These are phyloP conservation scores for Lasiosphaeria hispida DNA, from an alignment of 495 filamentous ascomycete species.

Conservation along the genomic window DNA sequence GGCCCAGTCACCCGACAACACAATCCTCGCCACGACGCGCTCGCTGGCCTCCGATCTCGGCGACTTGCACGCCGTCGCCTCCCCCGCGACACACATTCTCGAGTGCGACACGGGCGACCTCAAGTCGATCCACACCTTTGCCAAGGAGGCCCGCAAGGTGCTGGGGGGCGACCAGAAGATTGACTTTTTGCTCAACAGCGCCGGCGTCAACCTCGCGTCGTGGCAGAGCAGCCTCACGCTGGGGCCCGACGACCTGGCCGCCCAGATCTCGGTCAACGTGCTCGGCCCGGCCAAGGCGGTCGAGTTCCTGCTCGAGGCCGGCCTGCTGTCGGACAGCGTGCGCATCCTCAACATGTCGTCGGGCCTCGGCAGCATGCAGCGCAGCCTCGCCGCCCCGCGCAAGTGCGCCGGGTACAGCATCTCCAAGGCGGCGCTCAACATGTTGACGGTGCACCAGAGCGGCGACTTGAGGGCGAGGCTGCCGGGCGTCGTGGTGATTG, in stretches of 20 bases:
- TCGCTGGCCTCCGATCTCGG: conserved; percentile 35
- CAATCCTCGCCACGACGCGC: conserved; percentile 48
- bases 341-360: conserved; percentile 42
- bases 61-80: conserved; percentile 29
- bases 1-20: conserved; percentile 41
- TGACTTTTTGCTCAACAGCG: conserved; percentile 46
- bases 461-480: conserved; percentile 31
- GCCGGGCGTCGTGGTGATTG: conserved; percentile 46
- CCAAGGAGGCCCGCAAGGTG: conserved; percentile 19
- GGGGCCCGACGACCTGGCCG: conserved; percentile 30
- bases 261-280: conserved; percentile 38
- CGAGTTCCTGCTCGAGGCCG: conserved; percentile 28
- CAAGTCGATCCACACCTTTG: conserved; percentile 34
- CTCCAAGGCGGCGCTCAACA: conserved; percentile 44
- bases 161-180: conserved; percentile 35
- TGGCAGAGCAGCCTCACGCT: conserved; percentile 37
- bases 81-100: conserved; percentile 40
- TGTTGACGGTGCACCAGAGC: conserved; percentile 43
- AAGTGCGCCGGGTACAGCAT: conserved; percentile 38
- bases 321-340: conserved; percentile 23
- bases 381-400: conserved; percentile 9
- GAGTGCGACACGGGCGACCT: conserved; percentile 40
- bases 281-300: conserved; percentile 41
- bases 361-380: conserved; percentile 32
- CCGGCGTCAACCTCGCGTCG: conserved; percentile 37